These are phyloP conservation scores for Hysterangium stoloniferum DNA, from an alignment of 768 basidiomycete species.

Conservation along the genomic window DNA sequence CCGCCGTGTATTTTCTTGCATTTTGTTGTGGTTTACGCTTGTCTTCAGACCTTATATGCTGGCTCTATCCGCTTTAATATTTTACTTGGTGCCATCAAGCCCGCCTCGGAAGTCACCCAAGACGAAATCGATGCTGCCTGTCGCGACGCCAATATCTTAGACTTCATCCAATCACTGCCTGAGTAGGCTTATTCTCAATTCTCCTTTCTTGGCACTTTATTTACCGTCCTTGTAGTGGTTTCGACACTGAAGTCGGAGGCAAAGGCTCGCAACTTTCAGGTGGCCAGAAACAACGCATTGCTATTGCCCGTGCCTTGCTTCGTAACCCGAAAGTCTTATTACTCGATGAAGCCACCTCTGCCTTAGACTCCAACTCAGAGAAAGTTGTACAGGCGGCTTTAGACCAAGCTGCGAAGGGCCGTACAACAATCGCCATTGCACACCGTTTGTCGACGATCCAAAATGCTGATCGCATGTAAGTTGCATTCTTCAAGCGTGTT, in stretches of 20 bases:
- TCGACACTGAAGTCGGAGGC: conserved; percentile 87
- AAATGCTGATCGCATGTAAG: conserved; percentile 83
- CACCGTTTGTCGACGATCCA: conserved; percentile 92
- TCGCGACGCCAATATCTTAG: conserved; percentile 84
- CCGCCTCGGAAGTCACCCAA: conserved; percentile 70
- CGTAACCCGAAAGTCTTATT: conserved; percentile 85
- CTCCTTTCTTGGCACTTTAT: neutral
- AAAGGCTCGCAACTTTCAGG: conserved; percentile 87
- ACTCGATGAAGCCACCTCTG: conserved; percentile 88
- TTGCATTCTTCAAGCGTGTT: conserved; percentile 11
- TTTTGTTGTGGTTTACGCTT: neutral
- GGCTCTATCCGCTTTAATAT: conserved; percentile 90
- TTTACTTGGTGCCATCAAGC: conserved; percentile 75
- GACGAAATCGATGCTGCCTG: conserved; percentile 83
- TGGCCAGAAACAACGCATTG: conserved; percentile 78
- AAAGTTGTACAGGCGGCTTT: conserved; percentile 93
- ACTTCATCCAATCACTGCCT: conserved; percentile 81
- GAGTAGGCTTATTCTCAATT: conserved; percentile 42
- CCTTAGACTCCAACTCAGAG: conserved; percentile 88
- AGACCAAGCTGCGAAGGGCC: conserved; percentile 84
- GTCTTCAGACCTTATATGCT: conserved; percentile 60
- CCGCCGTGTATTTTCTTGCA: conserved; percentile 14
- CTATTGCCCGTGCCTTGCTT: conserved; percentile 85
- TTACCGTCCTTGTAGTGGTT: conserved; percentile 44
- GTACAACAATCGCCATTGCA: conserved; percentile 93